Evolutionary conservation across 495 filamentous ascomycete species (phyloP).

Genomic region (Tuber aestivum): DNA sequence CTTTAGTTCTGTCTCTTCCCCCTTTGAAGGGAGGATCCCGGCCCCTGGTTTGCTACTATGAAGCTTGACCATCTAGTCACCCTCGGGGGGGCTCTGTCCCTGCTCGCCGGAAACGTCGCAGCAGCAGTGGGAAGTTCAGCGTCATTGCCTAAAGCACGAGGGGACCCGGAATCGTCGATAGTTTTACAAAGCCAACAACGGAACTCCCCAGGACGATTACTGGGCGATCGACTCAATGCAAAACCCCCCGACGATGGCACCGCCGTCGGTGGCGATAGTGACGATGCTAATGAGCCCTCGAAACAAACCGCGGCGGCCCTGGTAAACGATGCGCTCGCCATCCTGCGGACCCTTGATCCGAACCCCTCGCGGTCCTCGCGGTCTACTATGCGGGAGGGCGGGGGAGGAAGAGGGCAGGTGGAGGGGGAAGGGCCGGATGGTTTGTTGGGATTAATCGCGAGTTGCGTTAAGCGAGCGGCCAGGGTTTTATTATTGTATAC

Average conservation of each 20-base stretch:
- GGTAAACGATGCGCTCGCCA: constrained; percentile 38
- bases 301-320: constrained; percentile 14
- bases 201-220: constrained; percentile 18
- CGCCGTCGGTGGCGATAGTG: neutral
- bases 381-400: neutral
- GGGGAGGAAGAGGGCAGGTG: constrained; percentile 5
- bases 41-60: neutral
- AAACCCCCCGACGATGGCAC: constrained; percentile 13
- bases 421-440: constrained; percentile 14
- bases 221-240: constrained; percentile 12
- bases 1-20: neutral
- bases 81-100: constrained; percentile 20
- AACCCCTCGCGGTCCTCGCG: constrained; percentile 19
- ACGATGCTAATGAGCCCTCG: constrained; percentile 3
- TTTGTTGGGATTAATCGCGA: constrained; percentile 24
- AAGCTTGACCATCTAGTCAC: constrained; percentile 13
- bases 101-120: constrained; percentile 19
- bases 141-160: neutral
- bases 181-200: constrained; percentile 17
- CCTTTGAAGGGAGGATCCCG: neutral
- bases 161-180: constrained; percentile 4
- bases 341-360: constrained; percentile 39
- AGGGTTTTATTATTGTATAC: constrained; percentile 27
- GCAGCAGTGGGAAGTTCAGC: constrained; percentile 5
- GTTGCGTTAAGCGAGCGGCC: constrained; percentile 25